Percentiles rank a stretch among this genome's conserved stretches.
Evolutionary conservation across 768 basidiomycete species (phyloP).

Genomic region (Amanita molliuscula): DNA sequence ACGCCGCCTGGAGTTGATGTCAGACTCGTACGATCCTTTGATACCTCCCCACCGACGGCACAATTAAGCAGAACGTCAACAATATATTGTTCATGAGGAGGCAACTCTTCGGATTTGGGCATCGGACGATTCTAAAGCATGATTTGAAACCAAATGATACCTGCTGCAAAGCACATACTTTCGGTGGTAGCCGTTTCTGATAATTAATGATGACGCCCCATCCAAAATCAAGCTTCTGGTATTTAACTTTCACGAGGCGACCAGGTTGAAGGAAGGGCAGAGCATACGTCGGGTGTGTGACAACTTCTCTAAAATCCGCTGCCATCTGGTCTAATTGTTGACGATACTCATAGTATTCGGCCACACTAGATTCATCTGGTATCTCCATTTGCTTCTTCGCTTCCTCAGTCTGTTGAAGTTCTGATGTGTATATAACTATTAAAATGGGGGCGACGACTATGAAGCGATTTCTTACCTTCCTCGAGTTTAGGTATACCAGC

Average conservation of each 20-base stretch:
- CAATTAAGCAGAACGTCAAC: constrained; percentile 87
- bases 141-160: background rate
- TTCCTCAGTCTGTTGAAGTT: constrained; percentile 66
- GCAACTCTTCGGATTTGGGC: constrained; percentile 57
- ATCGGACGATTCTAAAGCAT: constrained; percentile 47
- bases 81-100: constrained; percentile 86
- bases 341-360: constrained; percentile 89
- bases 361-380: constrained; percentile 73
- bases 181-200: constrained; percentile 77
- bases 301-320: constrained; percentile 81
- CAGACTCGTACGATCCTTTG: constrained; percentile 47
- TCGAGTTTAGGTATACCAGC: constrained; percentile 81
- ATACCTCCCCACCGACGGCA: constrained; percentile 45
- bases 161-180: constrained; percentile 26
- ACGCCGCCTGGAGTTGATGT: constrained; percentile 60
- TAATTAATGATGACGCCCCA: constrained; percentile 95
- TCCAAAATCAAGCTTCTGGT: constrained; percentile 84
- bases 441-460: background rate
- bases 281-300: constrained; percentile 93
- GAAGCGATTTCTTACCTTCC: constrained; percentile 45
- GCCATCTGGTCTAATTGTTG: constrained; percentile 87
- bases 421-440: constrained; percentile 27
- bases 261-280: constrained; percentile 90
- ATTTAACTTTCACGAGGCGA: constrained; percentile 83
- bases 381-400: constrained; percentile 55